Conservation (phyloP, 352 stramenopile species). For the Globisporangium radiosum region DNA sequence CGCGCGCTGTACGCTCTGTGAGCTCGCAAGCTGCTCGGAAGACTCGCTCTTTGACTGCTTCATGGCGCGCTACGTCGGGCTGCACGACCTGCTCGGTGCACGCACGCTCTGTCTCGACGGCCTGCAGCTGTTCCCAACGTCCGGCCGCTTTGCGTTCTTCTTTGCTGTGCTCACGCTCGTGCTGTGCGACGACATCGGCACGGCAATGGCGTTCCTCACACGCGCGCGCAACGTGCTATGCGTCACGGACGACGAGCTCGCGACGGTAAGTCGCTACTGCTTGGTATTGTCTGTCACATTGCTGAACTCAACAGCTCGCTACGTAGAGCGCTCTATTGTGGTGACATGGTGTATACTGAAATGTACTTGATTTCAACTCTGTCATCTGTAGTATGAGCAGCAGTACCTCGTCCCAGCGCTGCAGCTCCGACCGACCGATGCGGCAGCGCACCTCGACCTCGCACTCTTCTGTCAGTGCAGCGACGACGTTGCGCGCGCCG, state of each 20-base stretch:
- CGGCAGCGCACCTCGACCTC: slow-evolving; percentile 40
- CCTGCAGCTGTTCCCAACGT: slow-evolving; percentile 28
- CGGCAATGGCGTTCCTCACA: slow-evolving; percentile 26
- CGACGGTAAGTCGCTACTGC: slow-evolving; percentile 19
- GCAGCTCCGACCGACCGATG: slow-evolving; percentile 42
- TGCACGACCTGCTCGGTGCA: slow-evolving; percentile 39
- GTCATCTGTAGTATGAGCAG: slow-evolving; percentile 26
- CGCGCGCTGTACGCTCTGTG: slow-evolving; percentile 23
- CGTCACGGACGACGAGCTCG: slow-evolving; percentile 21
- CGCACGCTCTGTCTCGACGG: slow-evolving; percentile 29
- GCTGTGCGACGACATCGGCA: slow-evolving; percentile 36
- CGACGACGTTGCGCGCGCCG: slow-evolving; percentile 35
- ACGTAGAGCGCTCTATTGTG: too few species aligned
- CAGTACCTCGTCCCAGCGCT: slow-evolving; percentile 46
- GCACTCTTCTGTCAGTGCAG: slow-evolving; percentile 51
- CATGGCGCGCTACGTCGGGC: slow-evolving; percentile 38
- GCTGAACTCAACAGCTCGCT: too few species aligned
- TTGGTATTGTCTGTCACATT: too few species aligned
- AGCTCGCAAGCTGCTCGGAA: slow-evolving; percentile 23
- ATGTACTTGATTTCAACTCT: too few species aligned
- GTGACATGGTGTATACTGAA: too few species aligned
- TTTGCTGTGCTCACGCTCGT: slow-evolving; percentile 33
- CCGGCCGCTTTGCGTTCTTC: slow-evolving; percentile 32
- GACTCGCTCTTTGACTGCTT: slow-evolving; percentile 40
- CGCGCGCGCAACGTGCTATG: slow-evolving; percentile 15